Percentiles rank a stretch among this genome's conserved stretches.
These are phyloP conservation scores for Calophaca sinica DNA, from an alignment of 306 rosid species.

Conservation along the genomic window DNA sequence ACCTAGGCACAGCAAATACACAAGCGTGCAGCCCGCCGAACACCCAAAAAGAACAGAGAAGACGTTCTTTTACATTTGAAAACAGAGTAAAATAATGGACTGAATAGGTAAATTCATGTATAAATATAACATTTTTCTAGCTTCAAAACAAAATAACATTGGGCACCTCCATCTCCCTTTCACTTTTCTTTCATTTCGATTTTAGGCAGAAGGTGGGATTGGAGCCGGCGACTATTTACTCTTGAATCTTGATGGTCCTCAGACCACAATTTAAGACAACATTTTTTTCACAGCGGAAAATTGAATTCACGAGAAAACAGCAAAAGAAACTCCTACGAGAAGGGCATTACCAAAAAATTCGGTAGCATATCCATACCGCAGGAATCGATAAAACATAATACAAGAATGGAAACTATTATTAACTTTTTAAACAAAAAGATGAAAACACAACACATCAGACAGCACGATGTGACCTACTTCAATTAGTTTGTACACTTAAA, in stretches of 20 bases:
- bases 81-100: not conserved
- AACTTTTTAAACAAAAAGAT: conserved; percentile 26
- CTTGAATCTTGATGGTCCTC: not conserved
- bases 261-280: not conserved
- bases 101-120: not conserved
- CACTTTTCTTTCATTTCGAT: not conserved
- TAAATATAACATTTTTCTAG: not conserved
- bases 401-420: conserved; percentile 11
- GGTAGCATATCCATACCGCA: not conserved
- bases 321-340: not conserved
- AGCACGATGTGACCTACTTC: conserved; percentile 38
- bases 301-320: conserved; percentile 24
- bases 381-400: conserved; percentile 12
- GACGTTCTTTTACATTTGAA: not conserved
- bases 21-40: no score
- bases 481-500: conserved; percentile 44
- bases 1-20: no score
- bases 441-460: conserved; percentile 36
- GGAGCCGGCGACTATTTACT: conserved; percentile 8
- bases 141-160: not conserved
- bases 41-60: no score
- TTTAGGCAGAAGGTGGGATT: not conserved
- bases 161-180: not conserved
- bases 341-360: not conserved
- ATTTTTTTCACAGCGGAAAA: not conserved